A percentile compares a stretch with the other conserved stretches of the same genome.
Evolutionary conservation across 2,329 filamentous ascomycete species (phyloP).

Genomic region (Neophaeococcomyces mojaviensis): DNA sequence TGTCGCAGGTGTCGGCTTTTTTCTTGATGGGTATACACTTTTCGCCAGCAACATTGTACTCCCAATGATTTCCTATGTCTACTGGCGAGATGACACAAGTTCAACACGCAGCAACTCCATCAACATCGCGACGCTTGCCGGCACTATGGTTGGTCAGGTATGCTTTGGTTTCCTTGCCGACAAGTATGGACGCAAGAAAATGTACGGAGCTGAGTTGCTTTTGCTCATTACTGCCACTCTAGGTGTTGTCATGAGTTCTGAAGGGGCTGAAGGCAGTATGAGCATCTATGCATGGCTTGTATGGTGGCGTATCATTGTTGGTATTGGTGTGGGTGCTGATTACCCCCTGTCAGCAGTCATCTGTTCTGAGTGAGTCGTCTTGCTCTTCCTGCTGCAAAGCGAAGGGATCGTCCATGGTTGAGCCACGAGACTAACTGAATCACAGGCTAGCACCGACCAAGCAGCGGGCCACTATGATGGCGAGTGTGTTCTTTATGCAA

Average conservation of each 20-base stretch:
- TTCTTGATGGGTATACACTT: conserved; percentile 42
- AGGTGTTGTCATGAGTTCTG: conserved; percentile 40
- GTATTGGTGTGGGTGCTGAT: conserved; percentile 57
- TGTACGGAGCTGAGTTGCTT: conserved; percentile 45
- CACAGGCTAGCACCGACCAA: conserved; percentile 46
- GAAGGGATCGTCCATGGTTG: not conserved
- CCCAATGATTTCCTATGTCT: conserved; percentile 42
- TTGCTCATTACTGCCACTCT: conserved; percentile 41
- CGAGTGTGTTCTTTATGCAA: conserved; percentile 62
- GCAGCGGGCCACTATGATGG: conserved; percentile 60
- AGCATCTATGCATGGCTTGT: conserved; percentile 39
- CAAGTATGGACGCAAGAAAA: conserved; percentile 41
- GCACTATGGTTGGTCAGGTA: conserved; percentile 42
- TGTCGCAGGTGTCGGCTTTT: conserved; percentile 44
- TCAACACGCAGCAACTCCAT: conserved; percentile 33
- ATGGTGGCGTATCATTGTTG: conserved; percentile 42
- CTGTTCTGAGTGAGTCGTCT: conserved; percentile 52
- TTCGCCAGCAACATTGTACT: conserved; percentile 46
- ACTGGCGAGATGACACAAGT: conserved; percentile 35
- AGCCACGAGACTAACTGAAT: conserved; percentile 7
- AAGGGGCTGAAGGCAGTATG: conserved; percentile 37
- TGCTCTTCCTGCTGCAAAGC: too few species aligned
- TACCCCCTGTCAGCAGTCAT: conserved; percentile 63
- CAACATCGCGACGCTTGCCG: conserved; percentile 40
- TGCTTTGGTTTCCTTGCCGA: conserved; percentile 43